These are phyloP conservation scores for Naganishia onofrii DNA, from an alignment of 768 basidiomycete genomes.

Conservation along the genomic window DNA sequence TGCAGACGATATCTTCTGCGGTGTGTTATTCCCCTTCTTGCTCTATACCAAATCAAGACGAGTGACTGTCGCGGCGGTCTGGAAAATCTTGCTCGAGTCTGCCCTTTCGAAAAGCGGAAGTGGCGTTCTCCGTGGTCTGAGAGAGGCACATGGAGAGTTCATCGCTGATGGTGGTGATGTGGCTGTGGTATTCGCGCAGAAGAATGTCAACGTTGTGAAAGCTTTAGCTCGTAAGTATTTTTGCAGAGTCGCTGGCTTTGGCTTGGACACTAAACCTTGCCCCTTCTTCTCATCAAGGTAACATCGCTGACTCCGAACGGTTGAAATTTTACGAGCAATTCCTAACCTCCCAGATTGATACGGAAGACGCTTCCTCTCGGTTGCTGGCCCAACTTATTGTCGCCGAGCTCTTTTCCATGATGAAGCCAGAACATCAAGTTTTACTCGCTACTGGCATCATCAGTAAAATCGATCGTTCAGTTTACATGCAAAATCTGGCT, in stretches of 20 bases:
- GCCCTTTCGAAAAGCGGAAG: not conserved
- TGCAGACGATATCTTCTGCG: conserved; percentile 38
- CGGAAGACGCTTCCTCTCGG: conserved; percentile 59
- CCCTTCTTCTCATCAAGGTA: conserved; percentile 56
- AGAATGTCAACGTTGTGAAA: conserved; percentile 54
- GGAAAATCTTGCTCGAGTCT: conserved; percentile 56
- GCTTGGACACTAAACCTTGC: not conserved
- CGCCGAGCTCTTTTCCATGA: conserved; percentile 61
- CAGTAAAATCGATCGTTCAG: conserved; percentile 21
- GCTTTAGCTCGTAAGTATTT: conserved; percentile 64
- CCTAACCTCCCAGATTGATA: conserved; percentile 60
- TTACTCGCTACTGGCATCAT: conserved; percentile 56
- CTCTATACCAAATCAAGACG: conserved; percentile 70
- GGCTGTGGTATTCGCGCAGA: conserved; percentile 30
- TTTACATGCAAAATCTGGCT: conserved; percentile 21
- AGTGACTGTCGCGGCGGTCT: conserved; percentile 65
- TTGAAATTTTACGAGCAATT: conserved; percentile 56
- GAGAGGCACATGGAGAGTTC: conserved; percentile 1
- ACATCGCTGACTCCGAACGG: conserved; percentile 61
- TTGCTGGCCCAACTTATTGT: conserved; percentile 64
- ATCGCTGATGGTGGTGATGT: conserved; percentile 17
- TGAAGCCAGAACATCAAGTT: conserved; percentile 64
- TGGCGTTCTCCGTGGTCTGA: not conserved
- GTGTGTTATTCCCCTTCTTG: conserved; percentile 69
- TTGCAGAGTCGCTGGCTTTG: not conserved